Evolutionary conservation across 2,329 filamentous ascomycete species (phyloP).

Genomic region (Fusarium virguliforme): DNA sequence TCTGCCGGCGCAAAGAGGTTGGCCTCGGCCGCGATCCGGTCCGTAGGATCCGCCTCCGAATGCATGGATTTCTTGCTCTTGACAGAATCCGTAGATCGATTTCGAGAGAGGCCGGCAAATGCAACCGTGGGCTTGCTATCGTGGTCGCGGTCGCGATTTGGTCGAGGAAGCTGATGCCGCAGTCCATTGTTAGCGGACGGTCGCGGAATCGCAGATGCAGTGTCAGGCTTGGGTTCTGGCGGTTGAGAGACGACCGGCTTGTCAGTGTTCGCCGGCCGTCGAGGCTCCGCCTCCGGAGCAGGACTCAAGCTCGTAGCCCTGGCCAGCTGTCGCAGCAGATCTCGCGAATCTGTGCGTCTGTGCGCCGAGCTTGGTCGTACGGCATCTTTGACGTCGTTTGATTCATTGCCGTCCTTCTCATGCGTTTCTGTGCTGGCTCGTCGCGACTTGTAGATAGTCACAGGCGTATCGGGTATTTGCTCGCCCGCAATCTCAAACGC

Average conservation of each 20-base stretch:
- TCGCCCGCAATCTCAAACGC: slow-evolving; percentile 54
- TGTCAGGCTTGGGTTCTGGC: slow-evolving; percentile 38
- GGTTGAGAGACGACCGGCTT: slow-evolving; percentile 25
- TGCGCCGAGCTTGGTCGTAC: slow-evolving; percentile 41
- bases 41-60: slow-evolving; percentile 70
- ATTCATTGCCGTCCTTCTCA: slow-evolving; percentile 15
- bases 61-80: slow-evolving; percentile 65
- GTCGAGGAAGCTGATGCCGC: slow-evolving; percentile 25
- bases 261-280: slow-evolving; percentile 36
- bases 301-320: slow-evolving; percentile 65
- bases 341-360: slow-evolving; percentile 61
- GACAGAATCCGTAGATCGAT: slow-evolving; percentile 63
- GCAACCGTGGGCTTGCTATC: slow-evolving; percentile 62
- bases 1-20: slow-evolving; percentile 70
- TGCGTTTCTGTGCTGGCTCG: slow-evolving; percentile 33
- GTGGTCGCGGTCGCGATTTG: slow-evolving; percentile 49
- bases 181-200: slow-evolving; percentile 40
- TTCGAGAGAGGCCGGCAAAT: slow-evolving; percentile 63
- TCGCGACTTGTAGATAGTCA: slow-evolving; percentile 58
- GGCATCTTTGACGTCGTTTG: slow-evolving; percentile 26
- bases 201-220: slow-evolving; percentile 34
- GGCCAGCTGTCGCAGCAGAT: slow-evolving; percentile 66
- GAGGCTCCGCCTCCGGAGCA: slow-evolving; percentile 50
- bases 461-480: slow-evolving; percentile 58
- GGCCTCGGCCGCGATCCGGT: slow-evolving; percentile 71